phyloP scores from a whole-genome alignment of 495 filamentous ascomycete species.

The Xylaria grammica region DNA sequence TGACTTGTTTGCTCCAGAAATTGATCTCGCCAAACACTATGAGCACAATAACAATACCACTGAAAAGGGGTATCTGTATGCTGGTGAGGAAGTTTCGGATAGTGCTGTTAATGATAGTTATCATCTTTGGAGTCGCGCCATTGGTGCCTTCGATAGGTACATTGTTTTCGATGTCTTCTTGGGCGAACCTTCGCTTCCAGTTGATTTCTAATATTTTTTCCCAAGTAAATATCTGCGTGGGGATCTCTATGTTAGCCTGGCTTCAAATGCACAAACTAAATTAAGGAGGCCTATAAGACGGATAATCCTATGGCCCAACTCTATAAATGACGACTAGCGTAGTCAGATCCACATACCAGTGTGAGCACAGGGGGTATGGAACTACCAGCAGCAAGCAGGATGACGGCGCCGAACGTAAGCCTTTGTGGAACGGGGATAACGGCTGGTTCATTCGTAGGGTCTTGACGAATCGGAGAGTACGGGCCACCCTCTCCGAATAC shows the following conservation, averaged over 20 bases:
- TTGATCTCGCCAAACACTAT: slow-evolving; percentile 63
- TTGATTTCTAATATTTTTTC: slow-evolving; percentile 64
- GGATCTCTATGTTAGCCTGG: neutral
- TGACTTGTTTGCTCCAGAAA: slow-evolving; percentile 57
- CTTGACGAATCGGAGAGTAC: slow-evolving; percentile 52
- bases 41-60: slow-evolving; percentile 58
- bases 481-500: slow-evolving; percentile 48
- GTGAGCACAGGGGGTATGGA: slow-evolving; percentile 64
- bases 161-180: slow-evolving; percentile 39
- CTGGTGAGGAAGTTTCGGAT: slow-evolving; percentile 52
- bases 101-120: slow-evolving; percentile 51
- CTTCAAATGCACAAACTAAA: neutral
- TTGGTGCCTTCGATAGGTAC: slow-evolving; percentile 57
- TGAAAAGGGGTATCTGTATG: slow-evolving; percentile 60
- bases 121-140: slow-evolving; percentile 54
- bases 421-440: slow-evolving; percentile 57
- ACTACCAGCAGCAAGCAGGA: slow-evolving; percentile 62
- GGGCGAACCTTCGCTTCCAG: slow-evolving; percentile 50
- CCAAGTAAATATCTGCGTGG: slow-evolving; percentile 54
- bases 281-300: neutral
- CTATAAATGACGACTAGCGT: neutral
- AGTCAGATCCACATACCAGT: slow-evolving; percentile 29
- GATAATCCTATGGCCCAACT: neutral
- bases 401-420: slow-evolving; percentile 58
- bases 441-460: slow-evolving; percentile 58